Percentiles rank a stretch among this genome's conserved stretches.
Conservation (phyloP, 2,329 filamentous ascomycete genomes). For the Fusarium sp. region DNA sequence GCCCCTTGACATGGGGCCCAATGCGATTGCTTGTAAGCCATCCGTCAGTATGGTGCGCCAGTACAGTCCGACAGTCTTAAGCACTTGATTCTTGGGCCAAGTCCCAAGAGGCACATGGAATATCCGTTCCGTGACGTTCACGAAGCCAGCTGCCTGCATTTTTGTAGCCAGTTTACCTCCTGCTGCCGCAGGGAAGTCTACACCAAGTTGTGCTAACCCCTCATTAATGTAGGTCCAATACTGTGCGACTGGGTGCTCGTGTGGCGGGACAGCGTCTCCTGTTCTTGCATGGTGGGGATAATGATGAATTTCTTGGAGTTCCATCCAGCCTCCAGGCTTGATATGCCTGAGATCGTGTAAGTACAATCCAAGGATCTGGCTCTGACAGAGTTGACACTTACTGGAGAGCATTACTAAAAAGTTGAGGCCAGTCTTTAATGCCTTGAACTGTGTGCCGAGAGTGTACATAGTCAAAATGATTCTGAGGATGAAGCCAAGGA, state of each 20-base stretch:
- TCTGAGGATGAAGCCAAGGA: conserved; percentile 63
- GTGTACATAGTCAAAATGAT: conserved; percentile 71
- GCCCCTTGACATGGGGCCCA: conserved; percentile 62
- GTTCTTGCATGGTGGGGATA: conserved; percentile 56
- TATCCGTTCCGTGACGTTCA: conserved; percentile 60
- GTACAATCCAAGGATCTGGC: not conserved
- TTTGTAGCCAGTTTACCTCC: conserved; percentile 54
- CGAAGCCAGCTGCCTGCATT: conserved; percentile 63
- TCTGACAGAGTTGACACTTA: conserved; percentile 14
- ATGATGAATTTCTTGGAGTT: conserved; percentile 65
- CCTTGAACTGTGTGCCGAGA: conserved; percentile 66
- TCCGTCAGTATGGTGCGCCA: conserved; percentile 62
- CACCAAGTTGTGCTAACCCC: conserved; percentile 56
- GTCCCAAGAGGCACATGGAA: conserved; percentile 65
- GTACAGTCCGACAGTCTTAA: conserved; percentile 63
- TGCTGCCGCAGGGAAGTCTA: conserved; percentile 58
- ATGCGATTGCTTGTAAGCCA: conserved; percentile 61
- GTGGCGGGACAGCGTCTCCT: conserved; percentile 50
- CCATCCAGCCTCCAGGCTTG: conserved; percentile 65
- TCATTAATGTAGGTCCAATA: conserved; percentile 60
- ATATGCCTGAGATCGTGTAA: conserved; percentile 53
- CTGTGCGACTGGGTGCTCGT: conserved; percentile 54
- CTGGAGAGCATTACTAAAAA: conserved; percentile 52
- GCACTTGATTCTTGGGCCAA: conserved; percentile 62
- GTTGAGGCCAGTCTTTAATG: conserved; percentile 64